Base-by-base conservation (phyloP, 1,284 basidiomycete species). In the Ustilago lituana region DNA sequence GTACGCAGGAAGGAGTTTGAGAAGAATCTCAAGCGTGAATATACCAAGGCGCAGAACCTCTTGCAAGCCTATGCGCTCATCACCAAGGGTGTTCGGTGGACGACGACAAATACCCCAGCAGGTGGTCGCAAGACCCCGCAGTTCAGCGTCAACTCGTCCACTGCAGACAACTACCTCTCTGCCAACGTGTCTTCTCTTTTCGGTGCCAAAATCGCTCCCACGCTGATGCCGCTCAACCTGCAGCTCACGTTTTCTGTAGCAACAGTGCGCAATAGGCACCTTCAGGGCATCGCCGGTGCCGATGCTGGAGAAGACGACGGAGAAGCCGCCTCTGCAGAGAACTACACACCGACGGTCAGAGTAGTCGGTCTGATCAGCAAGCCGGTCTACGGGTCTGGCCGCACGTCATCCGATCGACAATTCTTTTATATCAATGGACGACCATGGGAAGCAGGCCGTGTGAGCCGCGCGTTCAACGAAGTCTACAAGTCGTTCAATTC, bases 341-440 rank as follows among this genome's bases (percentile, higher is more conserved):
- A 82, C 7, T 60, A 56, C 7, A 68, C 11, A 57, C 76, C 38
- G 52, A 59, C 81, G 74, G 56, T 92, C n/a, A 80, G 82, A 11
- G 87, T 93, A 0, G 85, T 85, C 27, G 93, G 93, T 1, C 84
- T 93, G 1, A 87, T 93, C 29, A 94, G 92, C 5, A 90, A 89
- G 73, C 93, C 93, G 53, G 76, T 86, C 0, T 82, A 87, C 1
- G 89, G 88, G 0, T 87, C 87, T 52, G 95, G 94, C 2, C 68
- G 79, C 23, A 70, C 71, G 17, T 73, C 76, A 23, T 87, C 89
- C 0, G 96, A 98, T 79, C 85, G 94, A 1, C 95, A 98, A 76
- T 98, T 91, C 83, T 93, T 93, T 83, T 98, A 90, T 79, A 86
- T 98, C 76, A 98, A 99, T 76, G 92, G 93, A 0, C 85, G 96